These are phyloP conservation scores for Calonectria fujianensis DNA, from an alignment of 2,329 filamentous ascomycete genomes.

Conservation along the genomic window DNA sequence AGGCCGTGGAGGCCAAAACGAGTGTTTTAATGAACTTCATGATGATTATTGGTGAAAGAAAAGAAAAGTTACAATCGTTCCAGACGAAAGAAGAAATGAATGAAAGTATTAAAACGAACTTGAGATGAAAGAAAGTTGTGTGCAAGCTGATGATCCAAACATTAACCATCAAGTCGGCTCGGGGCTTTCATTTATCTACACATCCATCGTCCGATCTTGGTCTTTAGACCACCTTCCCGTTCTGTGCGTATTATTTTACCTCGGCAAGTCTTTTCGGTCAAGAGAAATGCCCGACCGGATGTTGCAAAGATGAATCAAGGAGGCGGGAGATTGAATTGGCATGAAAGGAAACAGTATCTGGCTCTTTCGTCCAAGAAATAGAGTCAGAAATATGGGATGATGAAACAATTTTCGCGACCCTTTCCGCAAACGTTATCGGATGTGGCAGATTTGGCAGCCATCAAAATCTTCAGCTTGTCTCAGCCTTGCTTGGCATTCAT, in stretches of 20 bases:
- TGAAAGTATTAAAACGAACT: not conserved
- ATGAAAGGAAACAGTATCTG: not conserved
- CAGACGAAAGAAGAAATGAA: conserved; percentile 12
- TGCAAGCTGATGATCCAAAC: not conserved
- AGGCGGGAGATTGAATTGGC: not conserved
- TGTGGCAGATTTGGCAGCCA: not conserved
- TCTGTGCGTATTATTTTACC: not conserved
- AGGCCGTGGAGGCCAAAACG: not conserved
- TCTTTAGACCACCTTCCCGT: too few species aligned
- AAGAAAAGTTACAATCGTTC: not conserved
- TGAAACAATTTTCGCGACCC: not conserved
- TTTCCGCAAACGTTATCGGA: conserved; percentile 7
- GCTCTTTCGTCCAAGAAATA: not conserved
- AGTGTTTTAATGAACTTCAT: conserved; percentile 4
- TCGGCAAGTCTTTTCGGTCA: not conserved
- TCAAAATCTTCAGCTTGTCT: conserved; percentile 3
- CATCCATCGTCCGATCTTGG: not conserved
- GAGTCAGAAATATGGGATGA: too few species aligned
- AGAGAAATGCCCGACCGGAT: conserved; percentile 3
- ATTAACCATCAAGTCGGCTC: not conserved
- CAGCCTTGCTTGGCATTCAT: conserved; percentile 10
- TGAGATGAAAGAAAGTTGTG: not conserved
- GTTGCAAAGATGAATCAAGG: conserved; percentile 24
- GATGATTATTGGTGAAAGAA: not conserved
- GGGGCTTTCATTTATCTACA: not conserved